Percentiles rank a stretch among this genome's conserved stretches.
These are phyloP conservation scores for Gossypium davidsonii DNA, from an alignment of 441 rosid species.

Conservation along the genomic window DNA sequence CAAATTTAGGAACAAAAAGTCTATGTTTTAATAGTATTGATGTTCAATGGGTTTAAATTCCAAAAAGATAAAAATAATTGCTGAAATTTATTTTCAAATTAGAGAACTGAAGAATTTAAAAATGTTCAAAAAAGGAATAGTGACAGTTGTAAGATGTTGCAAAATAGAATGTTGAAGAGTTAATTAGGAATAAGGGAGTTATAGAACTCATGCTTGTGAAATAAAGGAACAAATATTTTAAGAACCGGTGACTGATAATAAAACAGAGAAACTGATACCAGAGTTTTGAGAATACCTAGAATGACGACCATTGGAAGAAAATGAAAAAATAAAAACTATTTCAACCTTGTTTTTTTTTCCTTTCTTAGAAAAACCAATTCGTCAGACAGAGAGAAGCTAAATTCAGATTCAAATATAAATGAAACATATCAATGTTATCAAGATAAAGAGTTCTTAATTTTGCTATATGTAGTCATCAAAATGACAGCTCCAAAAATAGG, in stretches of 20 bases:
- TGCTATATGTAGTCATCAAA: background rate
- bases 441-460: background rate
- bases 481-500: background rate
- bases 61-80: background rate
- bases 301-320: background rate
- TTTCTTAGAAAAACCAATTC: background rate
- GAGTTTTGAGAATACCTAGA: background rate
- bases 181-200: background rate
- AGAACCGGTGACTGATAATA: background rate
- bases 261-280: background rate
- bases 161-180: background rate
- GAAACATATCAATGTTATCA: slow-evolving; percentile 3
- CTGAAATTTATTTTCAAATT: background rate
- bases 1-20: background rate
- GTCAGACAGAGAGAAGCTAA: background rate
- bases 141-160: background rate
- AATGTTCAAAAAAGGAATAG: background rate
- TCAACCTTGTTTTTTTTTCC: background rate
- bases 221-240: background rate
- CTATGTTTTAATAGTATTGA: background rate
- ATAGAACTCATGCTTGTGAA: background rate
- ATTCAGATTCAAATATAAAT: background rate
- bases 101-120: background rate
- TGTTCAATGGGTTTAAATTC: background rate
- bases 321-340: background rate